Percentiles rank a stretch among this genome's conserved stretches.
phyloP scores from a whole-genome alignment of 2,329 filamentous ascomycete species.

The Penicillium hesseltinei region DNA sequence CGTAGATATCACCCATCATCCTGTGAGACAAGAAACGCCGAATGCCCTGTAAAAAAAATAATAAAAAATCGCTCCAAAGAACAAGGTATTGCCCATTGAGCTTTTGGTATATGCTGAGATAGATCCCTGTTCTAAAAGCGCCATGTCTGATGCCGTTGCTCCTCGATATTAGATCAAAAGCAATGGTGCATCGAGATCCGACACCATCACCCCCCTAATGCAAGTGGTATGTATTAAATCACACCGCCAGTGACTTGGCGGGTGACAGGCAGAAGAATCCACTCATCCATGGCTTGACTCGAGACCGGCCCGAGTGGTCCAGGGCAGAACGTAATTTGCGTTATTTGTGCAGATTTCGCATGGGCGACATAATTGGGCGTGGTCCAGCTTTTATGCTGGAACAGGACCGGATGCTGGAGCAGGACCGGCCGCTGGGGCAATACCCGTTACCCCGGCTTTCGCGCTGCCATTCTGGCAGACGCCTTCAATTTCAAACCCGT shows the following conservation, averaged over 20 bases:
- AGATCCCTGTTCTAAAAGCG: constrained; percentile 14
- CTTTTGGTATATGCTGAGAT: constrained; percentile 19
- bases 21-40: constrained; percentile 18
- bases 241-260: constrained; percentile 6
- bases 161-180: constrained; percentile 14
- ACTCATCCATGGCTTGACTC: constrained; percentile 11
- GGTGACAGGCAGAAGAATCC: constrained; percentile 1
- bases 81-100: constrained; percentile 14
- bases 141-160: constrained; percentile 11
- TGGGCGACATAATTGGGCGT: neutral
- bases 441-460: constrained; percentile 9
- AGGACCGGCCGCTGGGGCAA: constrained; percentile 13
- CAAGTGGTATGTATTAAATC: constrained; percentile 18
- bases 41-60: constrained; percentile 11
- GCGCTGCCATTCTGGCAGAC: constrained; percentile 9
- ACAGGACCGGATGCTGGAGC: neutral
- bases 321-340: constrained; percentile 1
- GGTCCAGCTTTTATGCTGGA: neutral
- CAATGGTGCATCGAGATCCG: neutral
- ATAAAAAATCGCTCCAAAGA: constrained; percentile 20
- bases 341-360: constrained; percentile 2
- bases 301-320: constrained; percentile 22
- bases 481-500: constrained; percentile 56
- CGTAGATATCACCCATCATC: constrained; percentile 13
- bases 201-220: constrained; percentile 3